These are phyloP conservation scores for Aureobasidium sp. DNA, from an alignment of 2,329 filamentous ascomycete genomes.

Conservation along the genomic window DNA sequence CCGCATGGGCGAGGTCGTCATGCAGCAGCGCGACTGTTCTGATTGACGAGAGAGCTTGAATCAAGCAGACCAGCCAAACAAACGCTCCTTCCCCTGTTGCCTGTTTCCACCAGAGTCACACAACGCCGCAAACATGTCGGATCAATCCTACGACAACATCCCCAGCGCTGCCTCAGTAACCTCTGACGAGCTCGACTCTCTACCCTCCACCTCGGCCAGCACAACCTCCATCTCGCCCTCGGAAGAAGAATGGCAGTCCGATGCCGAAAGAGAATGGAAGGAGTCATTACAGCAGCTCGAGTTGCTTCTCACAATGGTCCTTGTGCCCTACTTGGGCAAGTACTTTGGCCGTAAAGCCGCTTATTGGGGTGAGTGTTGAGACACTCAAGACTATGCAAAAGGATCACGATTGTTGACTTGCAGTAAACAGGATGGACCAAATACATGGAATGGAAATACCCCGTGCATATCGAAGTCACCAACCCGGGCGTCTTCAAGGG, in stretches of 20 bases:
- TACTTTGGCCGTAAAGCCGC: conserved; percentile 91
- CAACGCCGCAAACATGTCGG: conserved; percentile 19
- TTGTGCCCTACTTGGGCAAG: conserved; percentile 90
- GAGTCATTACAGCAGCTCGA: conserved; percentile 90
- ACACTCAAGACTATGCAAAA: background rate
- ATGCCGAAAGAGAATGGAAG: conserved; percentile 92
- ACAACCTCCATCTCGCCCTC: conserved; percentile 40
- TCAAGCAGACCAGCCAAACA: background rate
- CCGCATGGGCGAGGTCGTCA: background rate
- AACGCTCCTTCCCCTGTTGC: background rate
- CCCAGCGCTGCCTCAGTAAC: conserved; percentile 13
- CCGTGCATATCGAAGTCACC: conserved; percentile 59
- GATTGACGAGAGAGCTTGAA: background rate
- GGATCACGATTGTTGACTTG: conserved; percentile 16
- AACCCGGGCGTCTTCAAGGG: conserved; percentile 37
- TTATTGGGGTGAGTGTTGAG: conserved; percentile 70
- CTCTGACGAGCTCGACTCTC: conserved; percentile 37
- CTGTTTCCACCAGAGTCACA: background rate
- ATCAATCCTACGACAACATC: conserved; percentile 40
- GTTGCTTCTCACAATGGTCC: conserved; percentile 83
- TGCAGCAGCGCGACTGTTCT: background rate
- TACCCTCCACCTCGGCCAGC: conserved; percentile 43
- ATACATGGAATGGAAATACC: conserved; percentile 93
- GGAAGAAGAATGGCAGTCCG: conserved; percentile 52
- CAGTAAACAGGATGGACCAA: conserved; percentile 65